Evolutionary conservation across 2,329 filamentous ascomycete genomes (phyloP).

Genomic region (Cordyceps militaris): DNA sequence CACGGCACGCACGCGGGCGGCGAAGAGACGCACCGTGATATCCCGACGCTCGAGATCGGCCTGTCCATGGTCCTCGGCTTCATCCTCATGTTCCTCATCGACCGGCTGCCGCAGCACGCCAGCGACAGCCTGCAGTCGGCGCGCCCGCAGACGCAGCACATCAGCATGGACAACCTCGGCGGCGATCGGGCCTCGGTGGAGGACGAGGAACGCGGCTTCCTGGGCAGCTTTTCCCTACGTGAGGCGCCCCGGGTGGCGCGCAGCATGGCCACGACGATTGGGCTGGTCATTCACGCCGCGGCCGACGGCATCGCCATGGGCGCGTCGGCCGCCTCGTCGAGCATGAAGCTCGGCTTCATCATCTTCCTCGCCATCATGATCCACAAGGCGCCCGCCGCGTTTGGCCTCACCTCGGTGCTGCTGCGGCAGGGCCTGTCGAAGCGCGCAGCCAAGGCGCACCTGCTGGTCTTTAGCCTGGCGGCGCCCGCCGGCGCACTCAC

Average conservation of each 20-base stretch:
- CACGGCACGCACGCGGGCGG: conserved; percentile 29
- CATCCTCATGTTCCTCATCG: conserved; percentile 93
- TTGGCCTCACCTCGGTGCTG: conserved; percentile 84
- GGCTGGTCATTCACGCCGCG: conserved; percentile 90
- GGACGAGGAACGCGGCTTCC: conserved; percentile 46
- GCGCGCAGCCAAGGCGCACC: conserved; percentile 72
- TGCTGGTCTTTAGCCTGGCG: conserved; percentile 86
- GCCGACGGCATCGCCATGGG: conserved; percentile 95
- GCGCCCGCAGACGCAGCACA: conserved; percentile 70
- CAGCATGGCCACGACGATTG: conserved; percentile 77
- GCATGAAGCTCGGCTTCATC: conserved; percentile 74
- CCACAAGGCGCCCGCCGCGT: conserved; percentile 93
- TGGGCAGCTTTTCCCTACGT: conserved; percentile 39
- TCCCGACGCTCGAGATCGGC: conserved; percentile 73
- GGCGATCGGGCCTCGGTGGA: conserved; percentile 43
- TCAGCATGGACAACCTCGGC: conserved; percentile 77
- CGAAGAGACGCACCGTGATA: conserved; percentile 27
- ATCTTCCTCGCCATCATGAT: conserved; percentile 97
- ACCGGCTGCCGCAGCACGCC: conserved; percentile 71
- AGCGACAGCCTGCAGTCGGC: conserved; percentile 56
- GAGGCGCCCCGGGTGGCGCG: conserved; percentile 52
- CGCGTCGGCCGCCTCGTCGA: conserved; percentile 70
- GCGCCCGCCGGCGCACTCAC: conserved; percentile 78
- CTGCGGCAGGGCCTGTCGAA: conserved; percentile 89
- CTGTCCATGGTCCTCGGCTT: conserved; percentile 83